These are phyloP conservation scores for Durusdinium trenchii DNA, from an alignment of 73 alveolate species.

Conservation along the genomic window DNA sequence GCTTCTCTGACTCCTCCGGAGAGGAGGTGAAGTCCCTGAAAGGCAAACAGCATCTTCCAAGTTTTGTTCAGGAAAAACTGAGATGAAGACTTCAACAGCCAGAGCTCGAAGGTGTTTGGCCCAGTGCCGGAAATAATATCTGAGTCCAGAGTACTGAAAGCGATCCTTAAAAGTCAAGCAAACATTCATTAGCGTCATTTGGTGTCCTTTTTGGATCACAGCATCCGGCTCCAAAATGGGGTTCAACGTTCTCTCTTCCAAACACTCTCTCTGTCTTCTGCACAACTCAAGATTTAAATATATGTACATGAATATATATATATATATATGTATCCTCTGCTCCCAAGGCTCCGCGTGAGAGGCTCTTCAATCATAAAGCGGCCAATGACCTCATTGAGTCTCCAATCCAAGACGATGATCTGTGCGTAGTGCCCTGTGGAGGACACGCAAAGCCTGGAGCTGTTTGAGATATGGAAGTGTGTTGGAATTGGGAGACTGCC, in stretches of 20 bases:
- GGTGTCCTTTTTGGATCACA: too few species aligned
- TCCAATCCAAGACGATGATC: slow-evolving; percentile 63
- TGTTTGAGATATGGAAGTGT: too few species aligned
- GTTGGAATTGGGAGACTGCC: too few species aligned
- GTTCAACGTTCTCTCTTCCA: too few species aligned
- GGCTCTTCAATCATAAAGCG: slow-evolving; percentile 32
- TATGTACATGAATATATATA: neutral
- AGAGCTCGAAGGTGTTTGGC: slow-evolving; percentile 17
- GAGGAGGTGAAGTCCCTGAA: slow-evolving; percentile 8
- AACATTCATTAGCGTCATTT: neutral
- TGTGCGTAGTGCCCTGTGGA: slow-evolving; percentile 47
- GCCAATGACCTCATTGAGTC: slow-evolving; percentile 66
- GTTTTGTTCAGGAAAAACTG: neutral
- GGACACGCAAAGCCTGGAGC: slow-evolving; percentile 55
- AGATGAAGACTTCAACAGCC: slow-evolving; percentile 18
- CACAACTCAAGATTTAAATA: too few species aligned
- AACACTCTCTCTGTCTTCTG: too few species aligned
- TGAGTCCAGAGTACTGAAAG: slow-evolving; percentile 58
- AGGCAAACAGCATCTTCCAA: neutral
- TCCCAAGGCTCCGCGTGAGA: slow-evolving; percentile 1
- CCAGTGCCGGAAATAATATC: slow-evolving; percentile 61
- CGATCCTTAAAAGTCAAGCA: neutral
- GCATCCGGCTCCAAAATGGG: too few species aligned
- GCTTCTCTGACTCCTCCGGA: neutral
- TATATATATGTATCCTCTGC: too few species aligned